Base-by-base conservation (phyloP, 495 filamentous ascomycete genomes). In the Aspergillus indologenus region DNA sequence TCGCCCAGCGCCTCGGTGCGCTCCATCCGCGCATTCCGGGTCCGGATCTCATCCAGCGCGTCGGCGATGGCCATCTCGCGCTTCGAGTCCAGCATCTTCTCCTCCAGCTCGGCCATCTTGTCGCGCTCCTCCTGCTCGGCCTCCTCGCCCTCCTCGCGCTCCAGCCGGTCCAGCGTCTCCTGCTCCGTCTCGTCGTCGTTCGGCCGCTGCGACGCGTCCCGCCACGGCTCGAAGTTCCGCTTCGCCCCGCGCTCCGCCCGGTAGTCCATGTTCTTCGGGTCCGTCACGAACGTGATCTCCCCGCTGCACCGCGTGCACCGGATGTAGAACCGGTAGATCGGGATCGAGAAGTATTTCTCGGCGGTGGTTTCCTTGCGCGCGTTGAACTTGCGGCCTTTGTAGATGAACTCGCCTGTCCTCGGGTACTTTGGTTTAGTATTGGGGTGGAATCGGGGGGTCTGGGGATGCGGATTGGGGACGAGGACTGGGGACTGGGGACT, bases 1-100 rank as follows among this genome's bases (percentile, higher is more conserved):
- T 75, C 75, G 8, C 76, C 66, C 69, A 78, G 48, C 2, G 85
- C 86, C 54, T 88, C 85, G 54, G 85, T 87, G 63, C 87, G 79
- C 73, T 92, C 89, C 23, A 92, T 82, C 63, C 91, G 80, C 18
- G 94, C 95, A 78, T 98, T 99, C 63, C 93, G 74, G 43, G 85
- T 91, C 57, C 94, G 79, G 48, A 98, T 97, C 75, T 98, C 92
- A 73, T 99, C 95, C 61, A 99, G 74, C 29, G 91, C 91, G 77
- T 99, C 95, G 40, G 95, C 95, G 63, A 98, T 89, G 49, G 87
- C 89, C 95, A 99, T 98, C 77, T 98, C 95, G 56, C 88, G 79
- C 79, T 94, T 96, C n/a, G 91, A 90, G 71, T 99, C 95, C 24
- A 86, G 74, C 57, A 91, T 96, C 73, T 92, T 92, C 54, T 83